Base-by-base conservation (phyloP, 2,329 filamentous ascomycete species). In the Xylariaceae sp. region DNA sequence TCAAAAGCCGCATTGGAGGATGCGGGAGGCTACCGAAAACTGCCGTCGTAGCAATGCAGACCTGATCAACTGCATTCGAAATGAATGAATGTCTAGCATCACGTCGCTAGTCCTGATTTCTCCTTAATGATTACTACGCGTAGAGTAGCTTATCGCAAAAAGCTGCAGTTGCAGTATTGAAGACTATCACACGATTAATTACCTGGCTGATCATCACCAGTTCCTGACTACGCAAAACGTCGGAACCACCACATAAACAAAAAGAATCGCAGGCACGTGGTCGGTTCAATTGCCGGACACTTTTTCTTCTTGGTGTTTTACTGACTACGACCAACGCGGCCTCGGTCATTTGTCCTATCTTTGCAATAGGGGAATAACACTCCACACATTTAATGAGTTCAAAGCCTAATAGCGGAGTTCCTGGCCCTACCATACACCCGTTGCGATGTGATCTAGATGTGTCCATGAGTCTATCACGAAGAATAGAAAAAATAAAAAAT, bases 111-210 rank as follows among this genome's bases (percentile, higher is more conserved):
- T 26, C 32, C 12, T 10, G 32, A 3, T 37, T 37, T 16, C 32
- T 10, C 14, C 3, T 37, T 4, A 3, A 16, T 4, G 32, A 12
- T 37, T 37, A 16, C 14, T 37, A 37, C 14, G 32, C 32, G 32
- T 37, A 16, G 9, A 10, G 32, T 37, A n/a, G 32, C 32, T 10
- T 37, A 37, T 37, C 32, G 32, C 26, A 54, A 51, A 62, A 40
- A 42, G n/a, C n/a, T n/a, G n/a, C n/a, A n/a, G n/a, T n/a, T 54
- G 48, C 44, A 18, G 46, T 56, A n/a, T 6, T 56, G 50, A 43
- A n/a, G 60, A 54, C 29, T 58, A 62, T 62, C 60, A 62, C 60
- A 62, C 60, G 37, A 37, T 23, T 54, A 42, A 37, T 23, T 54
- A 42, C n/a, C 26, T 48, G 44, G 59, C 20, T 47, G 54, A 62